Evolutionary conservation across 768 basidiomycete species (phyloP), one percentile per base, ranked within the genome.

Genomic region (Sistotremastrum niveocremeum): DNA sequence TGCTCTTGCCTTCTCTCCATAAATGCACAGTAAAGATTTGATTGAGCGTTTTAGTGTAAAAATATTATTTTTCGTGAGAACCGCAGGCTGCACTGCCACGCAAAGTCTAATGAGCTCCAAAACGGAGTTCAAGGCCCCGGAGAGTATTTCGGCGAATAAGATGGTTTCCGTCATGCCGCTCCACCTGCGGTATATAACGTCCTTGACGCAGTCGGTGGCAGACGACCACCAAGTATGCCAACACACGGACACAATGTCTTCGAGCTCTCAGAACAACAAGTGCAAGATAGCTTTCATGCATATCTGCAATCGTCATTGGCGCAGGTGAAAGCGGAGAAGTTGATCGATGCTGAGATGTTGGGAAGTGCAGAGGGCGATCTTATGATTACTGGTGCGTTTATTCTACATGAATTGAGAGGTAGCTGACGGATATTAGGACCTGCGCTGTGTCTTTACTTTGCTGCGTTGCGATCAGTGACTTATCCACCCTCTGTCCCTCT

Each of bases 391-490:
- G 86, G 87, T 78, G 42, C 50, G 70, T 52, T n/a, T 20, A 34
- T 38, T 48, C 48, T 7, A 28, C 9, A 36, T 41, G n/a, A 31
- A 3, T 46, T 34, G 46, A 4, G 32, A 10, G n/a, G 39, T 11
- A 35, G 37, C 40, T 41, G 9, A 33, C 34, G 4, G 28, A 28
- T 34, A 43, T 44, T 44, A 79, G 85, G 85, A 0, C 87, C 87
- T 9, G 84, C 87, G 0, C 66, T 91, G 9, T 85, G 82, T 50
- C 70, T 91, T 0, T 90, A 84, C 62, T 91, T 88, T 60, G 84
- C 84, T 0, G 86, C 88, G 0, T 65, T 90, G 5, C 69, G 84
- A 29, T 81, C 74, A 32, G 81, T 76, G 0, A 85, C 84, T 8
- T 62, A 72, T 33, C 86, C 88, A 2, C 84, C 88, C 0, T 83